Percentiles rank a stretch among this genome's conserved stretches.
These are phyloP conservation scores for Phialemonium atrogriseum DNA, from an alignment of 2,329 filamentous ascomycete genomes.

Conservation along the genomic window DNA sequence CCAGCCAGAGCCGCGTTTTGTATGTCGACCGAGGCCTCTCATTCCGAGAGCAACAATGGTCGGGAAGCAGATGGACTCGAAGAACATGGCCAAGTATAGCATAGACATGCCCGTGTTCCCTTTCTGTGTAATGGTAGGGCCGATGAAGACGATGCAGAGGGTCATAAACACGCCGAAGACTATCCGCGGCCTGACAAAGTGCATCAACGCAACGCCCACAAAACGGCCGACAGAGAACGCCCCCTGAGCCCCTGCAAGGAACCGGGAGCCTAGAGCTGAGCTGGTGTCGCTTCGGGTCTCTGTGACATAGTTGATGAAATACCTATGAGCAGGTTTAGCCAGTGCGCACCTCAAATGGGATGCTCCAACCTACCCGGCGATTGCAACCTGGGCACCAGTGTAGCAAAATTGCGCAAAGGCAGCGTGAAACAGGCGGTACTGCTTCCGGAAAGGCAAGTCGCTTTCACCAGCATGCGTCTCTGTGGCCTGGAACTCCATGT, in stretches of 20 bases:
- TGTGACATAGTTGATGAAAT: conserved; percentile 66
- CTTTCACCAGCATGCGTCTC: conserved; percentile 42
- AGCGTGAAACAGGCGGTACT: conserved; percentile 67
- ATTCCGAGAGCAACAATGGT: conserved; percentile 74
- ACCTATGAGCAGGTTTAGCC: conserved; percentile 35
- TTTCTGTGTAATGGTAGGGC: conserved; percentile 35
- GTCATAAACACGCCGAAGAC: conserved; percentile 61
- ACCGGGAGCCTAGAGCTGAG: conserved; percentile 48
- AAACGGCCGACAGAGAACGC: conserved; percentile 68
- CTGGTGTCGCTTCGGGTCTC: conserved; percentile 47
- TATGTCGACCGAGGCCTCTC: conserved; percentile 66
- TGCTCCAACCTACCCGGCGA: conserved; percentile 31
- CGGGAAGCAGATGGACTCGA: conserved; percentile 74
- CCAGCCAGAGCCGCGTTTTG: conserved; percentile 66
- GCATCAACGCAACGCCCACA: conserved; percentile 58
- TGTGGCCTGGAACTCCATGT: conserved; percentile 53
- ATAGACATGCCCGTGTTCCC: conserved; percentile 46
- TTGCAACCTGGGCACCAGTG: conserved; percentile 59
- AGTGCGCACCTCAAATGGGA: not conserved
- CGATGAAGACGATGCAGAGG: conserved; percentile 54
- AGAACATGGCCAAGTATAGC: conserved; percentile 66
- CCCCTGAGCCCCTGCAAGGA: conserved; percentile 67
- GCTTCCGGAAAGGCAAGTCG: conserved; percentile 56
- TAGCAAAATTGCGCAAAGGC: conserved; percentile 71
- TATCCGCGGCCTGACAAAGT: conserved; percentile 53